Evolutionary conservation across 176 grass and related monocot species (phyloP).

Genomic region (Areca catechu): DNA sequence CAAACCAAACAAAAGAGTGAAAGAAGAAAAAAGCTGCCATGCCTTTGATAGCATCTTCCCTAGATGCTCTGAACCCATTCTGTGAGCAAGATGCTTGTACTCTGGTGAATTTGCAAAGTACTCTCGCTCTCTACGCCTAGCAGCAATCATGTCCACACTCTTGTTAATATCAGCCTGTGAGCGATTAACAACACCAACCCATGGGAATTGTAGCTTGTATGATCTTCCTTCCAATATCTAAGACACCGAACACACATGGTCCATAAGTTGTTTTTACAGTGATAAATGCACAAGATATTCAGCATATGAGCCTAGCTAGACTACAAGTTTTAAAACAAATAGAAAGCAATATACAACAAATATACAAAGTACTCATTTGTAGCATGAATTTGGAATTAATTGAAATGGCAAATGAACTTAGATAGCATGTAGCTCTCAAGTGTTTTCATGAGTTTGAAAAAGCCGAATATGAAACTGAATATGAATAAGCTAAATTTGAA

Average conservation of each 20-base stretch:
- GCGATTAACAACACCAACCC: slow-evolving; percentile 99
- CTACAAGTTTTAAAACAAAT: no score
- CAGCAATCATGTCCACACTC: slow-evolving; percentile 99
- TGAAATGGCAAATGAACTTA: no score
- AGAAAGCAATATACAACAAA: no score
- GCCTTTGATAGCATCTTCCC: slow-evolving; percentile 97
- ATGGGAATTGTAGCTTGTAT: slow-evolving; percentile 72
- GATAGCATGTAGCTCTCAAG: no score
- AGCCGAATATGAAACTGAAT: no score
- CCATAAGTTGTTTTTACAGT: no score
- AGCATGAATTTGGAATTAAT: no score
- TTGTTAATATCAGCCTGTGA: slow-evolving; percentile 98
- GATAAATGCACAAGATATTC: no score
- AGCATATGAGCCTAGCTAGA: no score
- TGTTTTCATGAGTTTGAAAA: no score
- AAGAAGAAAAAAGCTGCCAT: not conserved
- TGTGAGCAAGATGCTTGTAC: slow-evolving; percentile 76
- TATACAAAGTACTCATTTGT: no score
- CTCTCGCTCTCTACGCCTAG: slow-evolving; percentile 78
- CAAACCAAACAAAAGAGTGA: not conserved
- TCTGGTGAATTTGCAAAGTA: slow-evolving; percentile 84
- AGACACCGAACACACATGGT: slow-evolving; percentile 4
- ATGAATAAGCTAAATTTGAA: no score
- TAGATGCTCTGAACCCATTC: slow-evolving; percentile 98
- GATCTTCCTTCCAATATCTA: slow-evolving; percentile 97